Evolutionary conservation across 164 flowering plant genomes (phyloP).

Genomic region (Paratinospora sagittata): DNA sequence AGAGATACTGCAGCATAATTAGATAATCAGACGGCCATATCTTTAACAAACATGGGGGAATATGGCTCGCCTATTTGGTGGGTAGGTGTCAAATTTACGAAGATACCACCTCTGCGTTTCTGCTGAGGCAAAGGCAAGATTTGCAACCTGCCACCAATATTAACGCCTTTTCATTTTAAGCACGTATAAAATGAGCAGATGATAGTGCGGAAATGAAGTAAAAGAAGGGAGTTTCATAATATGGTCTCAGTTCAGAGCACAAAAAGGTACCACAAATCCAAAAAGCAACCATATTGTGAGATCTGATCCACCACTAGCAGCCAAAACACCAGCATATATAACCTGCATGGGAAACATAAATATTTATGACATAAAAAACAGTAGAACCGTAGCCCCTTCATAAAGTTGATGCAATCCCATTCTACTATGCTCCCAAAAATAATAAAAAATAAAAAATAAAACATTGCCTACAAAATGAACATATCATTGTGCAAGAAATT

Average conservation of each 20-base stretch:
- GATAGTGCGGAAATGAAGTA: not conserved
- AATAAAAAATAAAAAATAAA: not conserved
- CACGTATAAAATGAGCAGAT: not conserved
- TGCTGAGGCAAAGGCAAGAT: slow-evolving; percentile 63
- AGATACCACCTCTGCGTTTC: slow-evolving; percentile 89
- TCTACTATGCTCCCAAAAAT: not conserved
- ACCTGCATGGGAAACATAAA: slow-evolving; percentile 40
- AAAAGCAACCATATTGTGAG: slow-evolving; percentile 68
- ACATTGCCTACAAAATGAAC: not conserved
- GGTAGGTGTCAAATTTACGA: slow-evolving; percentile 68
- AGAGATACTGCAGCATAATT: not conserved
- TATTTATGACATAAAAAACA: not conserved
- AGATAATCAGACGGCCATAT: not conserved
- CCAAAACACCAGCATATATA: slow-evolving; percentile 66
- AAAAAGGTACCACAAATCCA: slow-evolving; percentile 61
- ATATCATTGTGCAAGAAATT: too few relatives aligned
- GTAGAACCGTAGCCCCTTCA: not conserved
- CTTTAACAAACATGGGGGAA: slow-evolving; percentile 57
- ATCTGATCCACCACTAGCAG: slow-evolving; percentile 80
- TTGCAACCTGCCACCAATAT: slow-evolving; percentile 59
- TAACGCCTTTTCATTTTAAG: not conserved
- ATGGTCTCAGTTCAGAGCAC: not conserved
- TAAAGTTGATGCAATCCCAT: not conserved
- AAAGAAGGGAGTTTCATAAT: not conserved
- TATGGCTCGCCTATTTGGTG: slow-evolving; percentile 52